These are phyloP conservation scores for Mucor indicus DNA, from an alignment of 371 early-diverging fungal genomes.

Conservation along the genomic window DNA sequence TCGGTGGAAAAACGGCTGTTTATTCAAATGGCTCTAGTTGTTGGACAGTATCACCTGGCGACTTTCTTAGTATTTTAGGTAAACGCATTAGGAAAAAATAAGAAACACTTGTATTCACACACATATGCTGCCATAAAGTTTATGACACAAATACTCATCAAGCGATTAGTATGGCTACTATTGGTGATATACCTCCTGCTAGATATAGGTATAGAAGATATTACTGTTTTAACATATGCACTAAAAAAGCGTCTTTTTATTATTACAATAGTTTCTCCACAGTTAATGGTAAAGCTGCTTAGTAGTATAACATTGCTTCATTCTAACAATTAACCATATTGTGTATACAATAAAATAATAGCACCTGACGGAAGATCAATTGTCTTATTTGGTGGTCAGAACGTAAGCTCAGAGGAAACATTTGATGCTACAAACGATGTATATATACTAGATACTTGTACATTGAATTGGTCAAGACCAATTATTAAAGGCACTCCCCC, in stretches of 20 bases:
- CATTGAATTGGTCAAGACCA: conserved; percentile 18
- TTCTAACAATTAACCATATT: too few species aligned
- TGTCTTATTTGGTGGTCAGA: conserved; percentile 21
- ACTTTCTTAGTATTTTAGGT: conserved; percentile 35
- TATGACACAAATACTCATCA: conserved; percentile 25
- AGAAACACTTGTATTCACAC: neutral
- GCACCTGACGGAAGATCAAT: conserved; percentile 20
- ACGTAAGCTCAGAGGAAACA: neutral
- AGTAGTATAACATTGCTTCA: too few species aligned
- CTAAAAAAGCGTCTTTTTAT: too few species aligned
- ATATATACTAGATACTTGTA: conserved; percentile 15
- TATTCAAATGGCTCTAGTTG: conserved; percentile 8
- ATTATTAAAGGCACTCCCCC: conserved; percentile 9
- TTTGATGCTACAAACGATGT: conserved; percentile 17
- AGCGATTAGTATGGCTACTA: conserved; percentile 34
- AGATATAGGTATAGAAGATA: conserved; percentile 22
- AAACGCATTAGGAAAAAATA: conserved; percentile 1
- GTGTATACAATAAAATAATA: too few species aligned
- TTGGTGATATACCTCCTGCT: conserved; percentile 34
- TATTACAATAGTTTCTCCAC: conserved; percentile 20
- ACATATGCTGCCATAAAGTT: conserved; percentile 13
- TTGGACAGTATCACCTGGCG: conserved; percentile 15
- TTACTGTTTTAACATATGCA: too few species aligned
- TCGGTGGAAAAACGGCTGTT: conserved; percentile 33
- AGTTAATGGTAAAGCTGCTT: conserved; percentile 26